Conservation (phyloP, 208 protist species). For the Phytomonas sp. region DNA sequence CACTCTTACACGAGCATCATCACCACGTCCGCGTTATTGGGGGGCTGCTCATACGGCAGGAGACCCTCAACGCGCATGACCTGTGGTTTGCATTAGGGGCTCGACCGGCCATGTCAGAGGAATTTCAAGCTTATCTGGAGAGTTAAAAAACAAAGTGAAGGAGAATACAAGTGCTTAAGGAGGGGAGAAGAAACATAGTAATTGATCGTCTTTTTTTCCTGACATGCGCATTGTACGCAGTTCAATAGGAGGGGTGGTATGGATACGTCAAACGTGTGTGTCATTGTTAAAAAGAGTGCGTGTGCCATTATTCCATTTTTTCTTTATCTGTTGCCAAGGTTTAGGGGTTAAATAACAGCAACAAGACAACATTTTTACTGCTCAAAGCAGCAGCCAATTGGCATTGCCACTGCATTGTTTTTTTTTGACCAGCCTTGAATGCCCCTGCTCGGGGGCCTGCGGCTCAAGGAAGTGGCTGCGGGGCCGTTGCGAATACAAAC, state of each 20-base stretch:
- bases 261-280: not conserved
- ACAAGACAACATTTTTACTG: not conserved
- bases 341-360: not conserved
- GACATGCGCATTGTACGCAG: not conserved
- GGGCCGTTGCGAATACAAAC: not conserved
- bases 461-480: not conserved
- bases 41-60: conserved; percentile 68
- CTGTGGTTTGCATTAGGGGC: conserved; percentile 65
- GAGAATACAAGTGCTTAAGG: not conserved
- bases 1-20: conserved; percentile 48
- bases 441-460: not conserved
- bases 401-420: not conserved
- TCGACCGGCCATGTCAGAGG: conserved; percentile 62
- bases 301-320: not conserved
- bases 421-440: not conserved
- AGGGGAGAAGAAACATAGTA: not conserved
- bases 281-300: not conserved
- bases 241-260: not conserved
- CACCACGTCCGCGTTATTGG: conserved; percentile 56
- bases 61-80: conserved; percentile 78
- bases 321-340: not conserved
- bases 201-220: not conserved
- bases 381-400: not conserved
- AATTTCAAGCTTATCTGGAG: conserved; percentile 73
- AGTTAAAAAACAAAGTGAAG: conserved; percentile 22